Evolutionary conservation across 73 alveolate genomes (phyloP).

Genomic region (Symbiodinium pilosum): DNA sequence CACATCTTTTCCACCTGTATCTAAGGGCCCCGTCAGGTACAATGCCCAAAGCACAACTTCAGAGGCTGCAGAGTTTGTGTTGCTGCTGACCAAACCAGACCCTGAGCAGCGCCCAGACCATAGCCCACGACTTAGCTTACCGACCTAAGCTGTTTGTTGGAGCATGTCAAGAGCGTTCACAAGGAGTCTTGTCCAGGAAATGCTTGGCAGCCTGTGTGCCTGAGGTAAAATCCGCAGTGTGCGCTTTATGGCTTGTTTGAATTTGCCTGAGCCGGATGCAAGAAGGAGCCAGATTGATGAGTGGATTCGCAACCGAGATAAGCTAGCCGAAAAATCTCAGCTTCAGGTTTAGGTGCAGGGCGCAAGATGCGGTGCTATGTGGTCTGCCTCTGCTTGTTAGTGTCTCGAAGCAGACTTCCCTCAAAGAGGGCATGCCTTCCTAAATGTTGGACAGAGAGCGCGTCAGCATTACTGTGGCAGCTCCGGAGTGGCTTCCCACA

Average conservation of each 20-base stretch:
- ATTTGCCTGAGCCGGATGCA: slow-evolving; percentile 77
- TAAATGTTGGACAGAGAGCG: not conserved
- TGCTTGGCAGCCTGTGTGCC: not conserved
- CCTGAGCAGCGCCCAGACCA: slow-evolving; percentile 82
- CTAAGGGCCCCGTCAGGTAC: not conserved
- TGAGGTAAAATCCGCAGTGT: slow-evolving; percentile 53
- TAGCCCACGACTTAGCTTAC: not conserved
- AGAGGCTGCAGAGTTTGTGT: slow-evolving; percentile 37
- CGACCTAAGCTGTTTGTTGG: not conserved
- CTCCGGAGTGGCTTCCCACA: not conserved
- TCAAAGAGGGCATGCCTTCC: not conserved
- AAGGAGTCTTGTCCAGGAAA: not conserved
- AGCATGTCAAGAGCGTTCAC: not conserved
- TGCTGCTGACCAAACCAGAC: slow-evolving; percentile 56
- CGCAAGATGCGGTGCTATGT: too few species aligned
- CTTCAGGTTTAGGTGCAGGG: too few species aligned
- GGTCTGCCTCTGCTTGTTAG: too few species aligned
- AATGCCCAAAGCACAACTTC: not conserved
- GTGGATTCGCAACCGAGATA: slow-evolving; percentile 38
- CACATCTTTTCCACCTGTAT: not conserved
- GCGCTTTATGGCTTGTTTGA: slow-evolving; percentile 59
- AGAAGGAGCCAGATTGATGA: slow-evolving; percentile 80
- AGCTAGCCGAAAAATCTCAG: not conserved
- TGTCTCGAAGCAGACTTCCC: not conserved
- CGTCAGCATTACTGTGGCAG: slow-evolving; percentile 6